Base-by-base conservation (phyloP, 257 asterid species). In the Hygrophila difformis region DNA sequence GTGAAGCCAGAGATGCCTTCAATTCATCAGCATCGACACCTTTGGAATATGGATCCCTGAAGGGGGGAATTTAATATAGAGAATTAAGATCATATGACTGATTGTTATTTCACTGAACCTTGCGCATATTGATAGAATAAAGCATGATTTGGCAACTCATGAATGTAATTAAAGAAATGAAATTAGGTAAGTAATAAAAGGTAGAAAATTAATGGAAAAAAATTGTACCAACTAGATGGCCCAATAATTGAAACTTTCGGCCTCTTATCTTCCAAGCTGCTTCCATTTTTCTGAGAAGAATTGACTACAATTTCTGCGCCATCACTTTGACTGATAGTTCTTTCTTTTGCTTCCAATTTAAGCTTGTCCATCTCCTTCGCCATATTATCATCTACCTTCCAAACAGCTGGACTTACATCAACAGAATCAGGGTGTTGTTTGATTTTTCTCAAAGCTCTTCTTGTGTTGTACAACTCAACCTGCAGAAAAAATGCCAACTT, bases 1-100 rank as follows among this genome's bases (percentile, higher is more conserved):
- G 56, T 49, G 82, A 74, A 63, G 95, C 87, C 53, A 79, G 73
- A 76, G 80, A 68, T 36, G 69, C 93, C 69, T 70, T 80, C 78
- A 84, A 59, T 62, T 77, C 76, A 16, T 81, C 93, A 44, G 47
- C 61, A 65, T 73, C 51, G 24, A 73, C 68, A 44, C 85, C 84
- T 61, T 65, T 67, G 14, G 87, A 74, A 59, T 63, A 74, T 8
- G 97, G 89, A 75, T 81, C 83, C 97, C 96, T 84, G 68, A 49
- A 67, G 50, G 31, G 12, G 12, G 1, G 10, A 33, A 5, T 6
- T 33, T 33, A 2, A 10, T 33, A 10, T 9, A 9, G 10, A 33
- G 8, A 33, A 33, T 33, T 12, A 18, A 10, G 34, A 60, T 38
- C 9, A 44, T 22, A 12, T 33, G 8, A 2, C 10, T 3, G 12